phyloP scores from a whole-genome alignment of 1,139 yeast genomes.

The Meyerozyma guilliermondii region DNA sequence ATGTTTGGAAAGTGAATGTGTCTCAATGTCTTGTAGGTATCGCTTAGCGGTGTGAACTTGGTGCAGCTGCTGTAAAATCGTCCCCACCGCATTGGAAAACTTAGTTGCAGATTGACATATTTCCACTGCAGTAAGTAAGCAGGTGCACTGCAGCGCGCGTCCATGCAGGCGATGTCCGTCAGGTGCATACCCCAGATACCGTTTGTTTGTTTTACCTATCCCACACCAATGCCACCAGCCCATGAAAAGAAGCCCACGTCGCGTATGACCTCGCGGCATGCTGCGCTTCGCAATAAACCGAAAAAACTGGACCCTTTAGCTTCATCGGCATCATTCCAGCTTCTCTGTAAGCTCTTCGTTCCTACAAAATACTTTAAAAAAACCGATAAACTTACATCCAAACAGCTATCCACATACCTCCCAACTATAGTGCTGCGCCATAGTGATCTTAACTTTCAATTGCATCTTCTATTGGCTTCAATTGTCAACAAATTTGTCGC shows the following conservation, averaged over 20 bases:
- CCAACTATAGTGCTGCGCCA: conserved; percentile 19
- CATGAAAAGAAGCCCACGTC: not conserved
- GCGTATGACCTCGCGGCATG: not conserved
- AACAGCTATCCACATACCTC: conserved; percentile 22
- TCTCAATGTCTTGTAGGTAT: conserved; percentile 38
- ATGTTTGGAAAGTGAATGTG: conserved; percentile 61
- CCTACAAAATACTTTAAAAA: conserved; percentile 27
- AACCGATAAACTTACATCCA: conserved; percentile 22
- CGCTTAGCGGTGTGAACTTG: conserved; percentile 27
- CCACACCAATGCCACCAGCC: not conserved
- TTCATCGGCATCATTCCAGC: conserved; percentile 24
- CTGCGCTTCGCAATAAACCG: not conserved
- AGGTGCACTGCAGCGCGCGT: not conserved
- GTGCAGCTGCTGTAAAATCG: conserved; percentile 13
- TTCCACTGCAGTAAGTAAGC: not conserved
- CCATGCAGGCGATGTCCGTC: not conserved
- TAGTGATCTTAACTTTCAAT: conserved; percentile 24
- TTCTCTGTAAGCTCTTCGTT: conserved; percentile 29
- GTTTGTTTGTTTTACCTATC: not conserved
- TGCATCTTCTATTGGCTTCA: conserved; percentile 34
- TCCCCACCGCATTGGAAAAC: conserved; percentile 1
- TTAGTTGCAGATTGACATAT: not conserved
- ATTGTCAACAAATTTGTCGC: conserved; percentile 30
- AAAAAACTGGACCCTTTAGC: not conserved
- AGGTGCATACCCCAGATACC: not conserved